phyloP scores from a whole-genome alignment of 176 grass and related monocot genomes.

The Neostapfia colusana region DNA sequence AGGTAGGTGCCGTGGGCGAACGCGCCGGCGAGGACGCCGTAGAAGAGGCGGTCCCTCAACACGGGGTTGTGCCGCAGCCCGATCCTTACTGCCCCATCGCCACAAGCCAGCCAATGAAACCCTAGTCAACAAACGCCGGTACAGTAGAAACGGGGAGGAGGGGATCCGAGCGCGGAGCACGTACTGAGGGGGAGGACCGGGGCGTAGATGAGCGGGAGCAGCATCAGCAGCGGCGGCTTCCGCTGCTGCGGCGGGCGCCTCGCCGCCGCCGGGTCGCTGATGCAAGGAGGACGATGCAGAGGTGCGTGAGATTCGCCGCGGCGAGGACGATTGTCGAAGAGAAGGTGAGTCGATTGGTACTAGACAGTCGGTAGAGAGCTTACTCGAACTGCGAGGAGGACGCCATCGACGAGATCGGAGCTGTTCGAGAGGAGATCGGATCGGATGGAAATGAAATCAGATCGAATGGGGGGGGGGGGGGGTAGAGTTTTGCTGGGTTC shows the following conservation, averaged over 20 bases:
- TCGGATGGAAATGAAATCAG: neutral
- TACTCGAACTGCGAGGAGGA: constrained; percentile 58
- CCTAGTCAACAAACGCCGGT: constrained; percentile 11
- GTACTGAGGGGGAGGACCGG: constrained; percentile 81
- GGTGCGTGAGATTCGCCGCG: constrained; percentile 13
- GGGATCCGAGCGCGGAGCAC: neutral
- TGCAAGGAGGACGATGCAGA: neutral
- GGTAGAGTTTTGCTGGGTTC: neutral
- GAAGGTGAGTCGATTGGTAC: neutral
- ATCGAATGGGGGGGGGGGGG: neutral
- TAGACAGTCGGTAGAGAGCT: constrained; percentile 1
- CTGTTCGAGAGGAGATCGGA: constrained; percentile 7
- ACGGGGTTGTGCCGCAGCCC: constrained; percentile 81
- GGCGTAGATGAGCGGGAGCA: constrained; percentile 86
- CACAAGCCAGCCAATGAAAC: constrained; percentile 8
- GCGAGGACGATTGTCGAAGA: neutral
- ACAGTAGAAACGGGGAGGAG: neutral
- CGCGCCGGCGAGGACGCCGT: constrained; percentile 78
- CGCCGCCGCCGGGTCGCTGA: constrained; percentile 50
- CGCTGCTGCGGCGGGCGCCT: constrained; percentile 48
- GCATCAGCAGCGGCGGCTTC: constrained; percentile 62
- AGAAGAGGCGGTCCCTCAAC: constrained; percentile 82
- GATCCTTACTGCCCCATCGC: constrained; percentile 65
- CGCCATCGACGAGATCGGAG: constrained; percentile 37
- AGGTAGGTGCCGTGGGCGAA: constrained; percentile 90